phyloP scores from a whole-genome alignment of 345 rosid genomes.

The Populus ilicifolia region DNA sequence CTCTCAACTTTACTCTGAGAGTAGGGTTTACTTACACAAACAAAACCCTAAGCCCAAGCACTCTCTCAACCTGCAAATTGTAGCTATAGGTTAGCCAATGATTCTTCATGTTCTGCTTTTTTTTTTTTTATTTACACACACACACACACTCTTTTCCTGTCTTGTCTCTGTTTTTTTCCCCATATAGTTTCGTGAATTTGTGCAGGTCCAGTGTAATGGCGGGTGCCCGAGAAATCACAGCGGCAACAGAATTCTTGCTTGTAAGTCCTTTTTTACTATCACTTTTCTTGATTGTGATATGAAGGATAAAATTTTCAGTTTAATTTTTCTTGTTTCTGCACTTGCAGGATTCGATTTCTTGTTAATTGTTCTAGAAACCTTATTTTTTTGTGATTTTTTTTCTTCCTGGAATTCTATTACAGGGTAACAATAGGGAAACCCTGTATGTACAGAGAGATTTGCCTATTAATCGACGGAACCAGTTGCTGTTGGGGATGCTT shows the following conservation, averaged over 20 bases:
- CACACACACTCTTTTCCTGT: not conserved
- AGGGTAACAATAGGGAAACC: constrained; percentile 15
- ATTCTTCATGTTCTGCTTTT: not conserved
- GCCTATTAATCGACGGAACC: constrained; percentile 15
- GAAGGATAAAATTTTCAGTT: not conserved
- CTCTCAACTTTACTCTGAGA: not conserved
- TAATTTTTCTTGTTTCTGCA: not conserved
- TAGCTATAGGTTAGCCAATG: not conserved
- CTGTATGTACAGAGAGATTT: constrained; percentile 7
- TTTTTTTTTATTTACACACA: too few species aligned
- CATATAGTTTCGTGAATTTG: not conserved
- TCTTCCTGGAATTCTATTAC: not conserved
- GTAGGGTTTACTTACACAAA: not conserved
- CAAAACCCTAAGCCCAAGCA: not conserved
- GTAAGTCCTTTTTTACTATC: not conserved
- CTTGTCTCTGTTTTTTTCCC: not conserved
- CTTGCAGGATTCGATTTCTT: not conserved
- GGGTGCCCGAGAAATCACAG: not conserved
- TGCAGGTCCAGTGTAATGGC: constrained; percentile 7
- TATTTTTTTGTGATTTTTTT: not conserved
- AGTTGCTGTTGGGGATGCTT: constrained; percentile 19
- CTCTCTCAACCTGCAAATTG: not conserved
- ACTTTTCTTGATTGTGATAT: not conserved
- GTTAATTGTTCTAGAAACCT: not conserved
- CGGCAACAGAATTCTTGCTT: constrained; percentile 5